These are phyloP conservation scores for Dissophora globulifera DNA, from an alignment of 192 early-diverging fungal genomes.

Conservation along the genomic window DNA sequence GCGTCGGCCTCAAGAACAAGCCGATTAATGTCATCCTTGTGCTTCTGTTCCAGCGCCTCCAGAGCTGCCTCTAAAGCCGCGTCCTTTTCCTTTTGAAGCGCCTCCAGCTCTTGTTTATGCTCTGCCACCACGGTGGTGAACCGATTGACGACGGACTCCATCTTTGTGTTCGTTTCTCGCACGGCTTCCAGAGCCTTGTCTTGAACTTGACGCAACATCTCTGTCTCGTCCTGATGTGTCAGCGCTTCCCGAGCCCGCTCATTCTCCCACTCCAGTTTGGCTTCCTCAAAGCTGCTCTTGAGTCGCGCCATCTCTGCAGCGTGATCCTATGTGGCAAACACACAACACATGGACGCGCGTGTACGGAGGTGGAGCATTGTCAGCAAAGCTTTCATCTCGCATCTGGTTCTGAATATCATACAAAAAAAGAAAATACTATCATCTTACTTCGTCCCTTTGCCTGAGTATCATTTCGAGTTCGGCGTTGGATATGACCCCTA, in stretches of 20 bases:
- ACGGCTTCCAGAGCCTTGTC: constrained; percentile 2
- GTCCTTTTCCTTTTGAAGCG: neutral
- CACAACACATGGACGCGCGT: too few relatives aligned
- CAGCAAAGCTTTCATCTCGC: too few relatives aligned
- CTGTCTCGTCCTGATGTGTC: constrained; percentile 8
- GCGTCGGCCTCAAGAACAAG: constrained; percentile 23
- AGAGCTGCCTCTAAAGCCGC: constrained; percentile 1
- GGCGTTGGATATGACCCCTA: neutral
- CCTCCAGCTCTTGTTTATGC: constrained; percentile 21
- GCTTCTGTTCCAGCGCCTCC: constrained; percentile 4
- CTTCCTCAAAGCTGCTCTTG: constrained; percentile 4
- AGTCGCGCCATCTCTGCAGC: constrained; percentile 18
- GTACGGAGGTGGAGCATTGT: too few relatives aligned
- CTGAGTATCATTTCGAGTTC: constrained; percentile 11
- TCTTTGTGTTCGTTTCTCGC: neutral
- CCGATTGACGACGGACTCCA: constrained; percentile 4
- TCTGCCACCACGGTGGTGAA: constrained; percentile 9
- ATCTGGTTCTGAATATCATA: neutral
- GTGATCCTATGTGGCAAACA: constrained; percentile 5
- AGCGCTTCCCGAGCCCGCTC: neutral
- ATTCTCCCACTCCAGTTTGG: constrained; percentile 3
- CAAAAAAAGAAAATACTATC: neutral
- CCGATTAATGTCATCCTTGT: constrained; percentile 20
- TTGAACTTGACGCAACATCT: neutral
- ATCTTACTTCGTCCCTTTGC: constrained; percentile 20